Base-by-base conservation (phyloP, 2,329 filamentous ascomycete genomes). In the Ophiostoma ulmi region DNA sequence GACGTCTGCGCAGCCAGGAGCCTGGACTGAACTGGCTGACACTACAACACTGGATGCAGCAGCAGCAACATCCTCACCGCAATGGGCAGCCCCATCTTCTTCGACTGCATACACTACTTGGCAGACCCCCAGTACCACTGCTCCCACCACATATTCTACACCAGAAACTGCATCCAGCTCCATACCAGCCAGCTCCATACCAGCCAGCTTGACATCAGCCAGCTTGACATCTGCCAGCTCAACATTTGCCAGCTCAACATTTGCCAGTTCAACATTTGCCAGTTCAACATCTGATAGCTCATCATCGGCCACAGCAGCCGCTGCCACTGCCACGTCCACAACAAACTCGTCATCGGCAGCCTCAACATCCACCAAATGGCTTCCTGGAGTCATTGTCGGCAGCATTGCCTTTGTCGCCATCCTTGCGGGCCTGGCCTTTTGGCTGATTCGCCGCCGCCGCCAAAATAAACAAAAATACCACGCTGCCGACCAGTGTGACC, bases 391-490 rank as follows among this genome's bases (percentile, higher is more conserved):
- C 63, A 74, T 78, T 14, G 70, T 75, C 22, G 75, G 75, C 64
- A 70, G 77, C 55, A 70, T 77, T 68, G 65, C 76, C 66, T 55
- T 78, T 14, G 71, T 76, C 65, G 66, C 75, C 41, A 44, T 78
- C 8, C 70, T 74, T 20, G 58, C 35, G 11, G 17, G 31, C 58
- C 36, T 72, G 22, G 69, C 52, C 63, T 61, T 66, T 13, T 70
- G 36, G 61, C 10, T 70, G 10, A 14, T 52, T 1, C 64, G 61
- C n/a, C 55, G 65, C 13, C 44, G 70, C 35, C 69, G 38, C 35
- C 22, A 20, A 22, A 65, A 65, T 1, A 38, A 65, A 10, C n/a
- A 31, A 41, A 20, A 64, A 6, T 64, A 64, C 31, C 2, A 26
- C n/a, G 8, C 36, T n/a, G 64, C 64, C 22, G 38, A 22, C 36